Base-by-base conservation (phyloP, 208 protist genomes). In the Trypanosoma brucei region DNA sequence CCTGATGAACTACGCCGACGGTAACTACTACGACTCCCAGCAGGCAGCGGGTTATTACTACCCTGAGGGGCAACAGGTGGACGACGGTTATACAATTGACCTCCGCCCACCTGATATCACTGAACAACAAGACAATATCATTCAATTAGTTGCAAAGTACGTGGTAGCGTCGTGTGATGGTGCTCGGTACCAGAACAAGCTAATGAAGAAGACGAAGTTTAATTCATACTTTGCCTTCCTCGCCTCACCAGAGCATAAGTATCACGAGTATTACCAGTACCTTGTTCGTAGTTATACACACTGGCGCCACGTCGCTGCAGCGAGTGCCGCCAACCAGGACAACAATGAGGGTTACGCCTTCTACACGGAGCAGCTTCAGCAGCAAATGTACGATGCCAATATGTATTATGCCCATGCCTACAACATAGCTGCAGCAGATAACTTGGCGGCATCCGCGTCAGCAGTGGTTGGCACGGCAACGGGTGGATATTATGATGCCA, bases 161-260 rank as follows among this genome's bases (percentile, higher is more conserved):
- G 83, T 93, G n/a, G 84, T 85, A 2, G 71, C 68, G 36, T 84
- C 74, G 31, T 88, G 83, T 51, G 75, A 93, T 64, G 69, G 75
- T 3, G 80, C 84, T 5, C 75, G 78, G 3, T 91, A 86, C 54
- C 83, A 93, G 40, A 66, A 88, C 38, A 79, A 86, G 51, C 68
- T 93, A 2, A 68, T 75, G 44, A 68, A 70, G 4, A 71, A 72
- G 46, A 93, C 87, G 30, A 65, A 73, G 55, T 76, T 83, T 70
- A 93, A 93, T 57, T 64, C 73, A 9, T 84, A 91, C 65, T 93
- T 93, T 62, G 73, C 61, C 60, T 93, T 93, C 62, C 50, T 93
- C 42, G 62, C 85, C 31, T 66, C 63, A 9, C 58, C 72, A 2
- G 50, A 75, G 9, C 81, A 91, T 59, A 70, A 76, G 13, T 89